Conservation (phyloP, 2,329 filamentous ascomycete genomes). For the Teratosphaeria viscida region DNA sequence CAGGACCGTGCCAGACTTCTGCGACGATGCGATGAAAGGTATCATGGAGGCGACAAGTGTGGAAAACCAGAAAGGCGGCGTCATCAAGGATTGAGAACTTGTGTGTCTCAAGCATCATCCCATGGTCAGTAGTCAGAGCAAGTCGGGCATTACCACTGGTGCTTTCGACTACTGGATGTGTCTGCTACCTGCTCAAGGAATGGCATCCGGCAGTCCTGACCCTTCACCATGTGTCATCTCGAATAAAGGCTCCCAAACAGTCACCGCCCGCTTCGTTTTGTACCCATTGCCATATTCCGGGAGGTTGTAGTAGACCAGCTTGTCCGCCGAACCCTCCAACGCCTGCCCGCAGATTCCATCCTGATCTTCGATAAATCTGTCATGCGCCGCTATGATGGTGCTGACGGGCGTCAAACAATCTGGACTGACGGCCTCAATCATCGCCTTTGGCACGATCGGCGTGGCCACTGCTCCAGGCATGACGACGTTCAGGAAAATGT, state of each 20-base stretch:
- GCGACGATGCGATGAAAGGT: slow-evolving; percentile 19
- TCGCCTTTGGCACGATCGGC: background rate
- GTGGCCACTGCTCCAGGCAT: background rate
- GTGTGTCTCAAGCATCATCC: background rate
- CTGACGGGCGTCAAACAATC: slow-evolving; percentile 28
- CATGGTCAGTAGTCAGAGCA: background rate
- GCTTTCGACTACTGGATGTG: background rate
- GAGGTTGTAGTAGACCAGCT: slow-evolving; percentile 28
- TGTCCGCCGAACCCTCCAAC: slow-evolving; percentile 36
- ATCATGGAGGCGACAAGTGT: slow-evolving; percentile 23
- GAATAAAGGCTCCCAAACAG: slow-evolving; percentile 42
- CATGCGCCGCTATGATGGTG: slow-evolving; percentile 38
- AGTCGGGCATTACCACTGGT: background rate
- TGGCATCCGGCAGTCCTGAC: slow-evolving; percentile 32
- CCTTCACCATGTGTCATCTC: slow-evolving; percentile 35
- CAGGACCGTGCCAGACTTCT: slow-evolving; percentile 14
- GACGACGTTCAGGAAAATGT: slow-evolving; percentile 4
- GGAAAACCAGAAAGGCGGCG: slow-evolving; percentile 20
- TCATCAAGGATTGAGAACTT: slow-evolving; percentile 9
- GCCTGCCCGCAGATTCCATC: slow-evolving; percentile 30
- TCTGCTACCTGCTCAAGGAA: slow-evolving; percentile 13
- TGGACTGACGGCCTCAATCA: background rate
- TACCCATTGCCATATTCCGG: slow-evolving; percentile 33
- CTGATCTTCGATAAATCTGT: slow-evolving; percentile 36
- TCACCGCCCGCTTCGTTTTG: slow-evolving; percentile 33